Evolutionary conservation across 2,329 filamentous ascomycete genomes (phyloP).

Genomic region (Ceratocystis ficicola): DNA sequence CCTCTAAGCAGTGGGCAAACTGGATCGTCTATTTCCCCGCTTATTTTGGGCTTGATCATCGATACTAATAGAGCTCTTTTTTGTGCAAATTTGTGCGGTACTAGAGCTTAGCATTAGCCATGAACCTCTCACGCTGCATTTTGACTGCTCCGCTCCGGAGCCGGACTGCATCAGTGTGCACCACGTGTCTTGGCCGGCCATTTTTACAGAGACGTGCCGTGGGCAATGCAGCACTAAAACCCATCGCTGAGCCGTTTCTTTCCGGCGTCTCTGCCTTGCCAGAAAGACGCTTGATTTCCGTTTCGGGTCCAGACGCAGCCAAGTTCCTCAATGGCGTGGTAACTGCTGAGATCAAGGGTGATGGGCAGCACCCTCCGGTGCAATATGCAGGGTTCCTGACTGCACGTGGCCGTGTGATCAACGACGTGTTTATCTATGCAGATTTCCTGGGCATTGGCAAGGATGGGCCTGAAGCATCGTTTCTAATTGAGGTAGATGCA

Average conservation of each 20-base stretch:
- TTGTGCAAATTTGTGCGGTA: conserved; percentile 3
- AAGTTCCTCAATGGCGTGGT: conserved; percentile 82
- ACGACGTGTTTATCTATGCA: conserved; percentile 85
- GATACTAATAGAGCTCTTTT: neutral
- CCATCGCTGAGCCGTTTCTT: conserved; percentile 30
- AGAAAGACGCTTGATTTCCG: conserved; percentile 66
- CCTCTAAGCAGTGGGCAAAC: no score
- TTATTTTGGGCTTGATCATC: neutral
- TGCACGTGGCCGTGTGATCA: conserved; percentile 68
- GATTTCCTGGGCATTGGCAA: conserved; percentile 24
- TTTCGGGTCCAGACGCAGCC: conserved; percentile 66
- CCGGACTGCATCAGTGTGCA: neutral
- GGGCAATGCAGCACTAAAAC: neutral
- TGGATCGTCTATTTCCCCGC: neutral
- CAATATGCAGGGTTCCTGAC: conserved; percentile 80
- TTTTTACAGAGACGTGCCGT: conserved; percentile 27
- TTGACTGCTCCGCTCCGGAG: neutral
- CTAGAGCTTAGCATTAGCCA: neutral
- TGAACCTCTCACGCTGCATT: neutral
- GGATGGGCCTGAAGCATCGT: conserved; percentile 26
- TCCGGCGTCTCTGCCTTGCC: conserved; percentile 45
- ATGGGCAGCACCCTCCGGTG: conserved; percentile 35
- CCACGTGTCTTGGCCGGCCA: conserved; percentile 16
- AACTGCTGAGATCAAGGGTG: conserved; percentile 50
- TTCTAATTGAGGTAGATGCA: conserved; percentile 74